Evolutionary conservation across 805 yeast species (phyloP), one percentile per base, ranked within the genome.

Genomic region (Yamadazyma kitorensis): DNA sequence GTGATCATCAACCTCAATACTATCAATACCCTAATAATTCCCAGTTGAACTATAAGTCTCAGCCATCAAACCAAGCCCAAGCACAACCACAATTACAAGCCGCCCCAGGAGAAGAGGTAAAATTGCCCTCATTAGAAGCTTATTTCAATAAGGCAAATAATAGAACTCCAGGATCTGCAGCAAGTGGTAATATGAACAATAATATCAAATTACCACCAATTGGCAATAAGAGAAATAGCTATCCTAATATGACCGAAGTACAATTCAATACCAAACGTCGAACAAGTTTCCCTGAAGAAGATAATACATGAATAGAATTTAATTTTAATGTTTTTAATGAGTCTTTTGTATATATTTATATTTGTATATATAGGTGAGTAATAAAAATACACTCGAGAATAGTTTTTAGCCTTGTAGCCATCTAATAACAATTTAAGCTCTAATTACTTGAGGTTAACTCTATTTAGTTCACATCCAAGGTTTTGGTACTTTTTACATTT

Each of bases 401-500:
- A n/a, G n/a, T n/a, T n/a, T n/a, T n/a, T n/a, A n/a, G n/a, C n/a
- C n/a, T n/a, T n/a, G n/a, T n/a, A n/a, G n/a, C n/a, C n/a, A n/a
- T n/a, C n/a, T n/a, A n/a, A n/a, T n/a, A n/a, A n/a, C n/a, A n/a
- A n/a, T n/a, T n/a, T n/a, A n/a, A n/a, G n/a, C n/a, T n/a, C n/a
- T n/a, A n/a, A n/a, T n/a, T n/a, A n/a, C n/a, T n/a, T n/a, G n/a
- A n/a, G n/a, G n/a, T n/a, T n/a, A n/a, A n/a, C n/a, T n/a, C n/a
- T n/a, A n/a, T n/a, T n/a, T n/a, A n/a, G n/a, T n/a, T n/a, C n/a
- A 47, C 49, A 16, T 31, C 34, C 26, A 47, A 52, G 27, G 56
- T 59, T 2, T 68, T 61, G 0, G 78, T 68, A 37, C 72, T 73
- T 37, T 61, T 58, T 42, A 72, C 70, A 4, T 53, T 54, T 34